Percentiles rank a stretch among this genome's conserved stretches.
Evolutionary conservation across 2,329 filamentous ascomycete species (phyloP).

Genomic region (Alternaria brassicicola): DNA sequence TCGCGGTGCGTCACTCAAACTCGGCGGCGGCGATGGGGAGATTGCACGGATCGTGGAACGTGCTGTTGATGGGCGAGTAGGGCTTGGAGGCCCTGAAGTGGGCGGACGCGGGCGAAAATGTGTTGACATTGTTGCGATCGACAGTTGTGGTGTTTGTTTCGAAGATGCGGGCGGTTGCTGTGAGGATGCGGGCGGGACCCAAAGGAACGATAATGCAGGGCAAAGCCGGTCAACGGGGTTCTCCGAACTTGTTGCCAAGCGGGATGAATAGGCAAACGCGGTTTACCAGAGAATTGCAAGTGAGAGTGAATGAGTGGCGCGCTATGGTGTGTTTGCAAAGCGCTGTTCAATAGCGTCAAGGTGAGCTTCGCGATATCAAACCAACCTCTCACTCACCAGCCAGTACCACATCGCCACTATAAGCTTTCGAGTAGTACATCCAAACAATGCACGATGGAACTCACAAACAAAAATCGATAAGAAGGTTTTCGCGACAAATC

Average conservation of each 20-base stretch:
- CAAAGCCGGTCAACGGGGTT: neutral
- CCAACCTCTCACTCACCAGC: neutral
- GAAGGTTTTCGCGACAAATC: neutral
- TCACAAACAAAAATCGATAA: neutral
- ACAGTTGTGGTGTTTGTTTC: neutral
- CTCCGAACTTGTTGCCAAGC: neutral
- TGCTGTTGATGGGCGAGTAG: conserved; percentile 26
- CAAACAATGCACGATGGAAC: fast-evolving
- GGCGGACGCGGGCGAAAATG: conserved; percentile 12
- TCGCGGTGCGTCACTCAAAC: conserved; percentile 11
- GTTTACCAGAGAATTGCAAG: neutral
- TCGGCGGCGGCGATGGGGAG: conserved; percentile 33
- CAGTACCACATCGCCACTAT: neutral
- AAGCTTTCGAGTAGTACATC: neutral
- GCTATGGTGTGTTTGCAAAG: neutral
- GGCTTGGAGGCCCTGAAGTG: conserved; percentile 22
- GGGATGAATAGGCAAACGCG: neutral
- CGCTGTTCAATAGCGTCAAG: neutral
- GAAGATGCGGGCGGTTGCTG: neutral
- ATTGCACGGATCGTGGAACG: conserved; percentile 39
- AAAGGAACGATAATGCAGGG: neutral
- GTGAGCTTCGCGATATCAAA: neutral
- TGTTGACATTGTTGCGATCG: conserved; percentile 4
- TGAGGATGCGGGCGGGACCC: neutral
- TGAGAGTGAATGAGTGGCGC: neutral